Evolutionary conservation across 2,329 filamentous ascomycete species (phyloP), one percentile per base, ranked within the genome.

Genomic region (Phaeosphaeria sp.): DNA sequence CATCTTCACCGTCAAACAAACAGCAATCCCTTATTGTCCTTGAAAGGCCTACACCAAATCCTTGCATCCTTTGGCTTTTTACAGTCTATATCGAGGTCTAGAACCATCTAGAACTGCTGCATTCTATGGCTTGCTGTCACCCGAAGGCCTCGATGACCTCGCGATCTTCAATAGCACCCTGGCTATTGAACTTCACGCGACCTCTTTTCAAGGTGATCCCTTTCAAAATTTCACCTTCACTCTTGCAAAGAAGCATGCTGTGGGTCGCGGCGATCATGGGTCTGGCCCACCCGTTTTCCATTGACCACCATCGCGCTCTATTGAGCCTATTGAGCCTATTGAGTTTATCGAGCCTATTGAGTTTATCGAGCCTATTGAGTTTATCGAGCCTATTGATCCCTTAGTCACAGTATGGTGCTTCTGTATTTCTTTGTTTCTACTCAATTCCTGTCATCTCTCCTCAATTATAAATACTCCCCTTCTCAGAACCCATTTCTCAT

Each of bases 281-380:
- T 36, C 36, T 56, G 27, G 57, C 43, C 52, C 27, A 44, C 36
- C 46, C 25, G 41, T 22, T 36, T 25, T 51, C 55, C 64, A 64
- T 62, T 64, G 60, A 55, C 49, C 33, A 43, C 27, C 55, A 46
- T 25, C 33, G 20, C 18, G 42, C 54, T 56, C 56, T 68, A 70
- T 72, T 69, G 62, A 71, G 41, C 39, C 41, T 62, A 60, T 65
- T 62, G 56, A 60, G n/a, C 23, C 42, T 23, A 4, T 27, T 27
- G 25, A 71, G 41, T 39, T 36, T 62, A 60, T 65, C 60, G 56
- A 60, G 18, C 30, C 36, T n/a, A n/a, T n/a, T n/a, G n/a, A n/a
- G n/a, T 56, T 56, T 68, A 70, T 72, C 68, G 62, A 71, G 41
- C 39, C 41, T 62, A 60, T 65, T 62, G 56, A 60, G n/a, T 22